Conservation (phyloP, 169 alveolate genomes). For the Babesia bovis region DNA sequence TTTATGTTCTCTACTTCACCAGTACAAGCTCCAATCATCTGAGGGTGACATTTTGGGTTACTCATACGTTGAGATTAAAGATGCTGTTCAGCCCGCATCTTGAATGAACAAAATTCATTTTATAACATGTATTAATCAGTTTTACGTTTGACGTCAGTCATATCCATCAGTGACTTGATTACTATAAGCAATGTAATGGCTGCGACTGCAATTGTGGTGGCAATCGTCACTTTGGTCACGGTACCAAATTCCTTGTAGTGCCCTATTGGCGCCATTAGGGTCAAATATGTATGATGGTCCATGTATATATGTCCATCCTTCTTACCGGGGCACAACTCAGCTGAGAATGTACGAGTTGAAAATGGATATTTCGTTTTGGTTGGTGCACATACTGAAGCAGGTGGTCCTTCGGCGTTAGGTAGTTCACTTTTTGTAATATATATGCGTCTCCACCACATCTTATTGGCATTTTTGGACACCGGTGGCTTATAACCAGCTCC, state of each 20-base stretch:
- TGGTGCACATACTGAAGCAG: constrained; percentile 36
- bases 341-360: constrained; percentile 28
- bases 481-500: constrained; percentile 2
- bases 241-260: constrained; percentile 6
- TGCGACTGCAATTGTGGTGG: constrained; percentile 6
- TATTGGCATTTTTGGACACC: neutral
- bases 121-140: constrained; percentile 27
- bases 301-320: constrained; percentile 1
- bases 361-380: constrained; percentile 37
- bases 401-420: neutral
- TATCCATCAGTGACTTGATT: constrained; percentile 6
- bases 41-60: constrained; percentile 44
- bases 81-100: neutral
- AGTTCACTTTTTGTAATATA: neutral
- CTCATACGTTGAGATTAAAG: constrained; percentile 7
- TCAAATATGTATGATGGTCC: constrained; percentile 39
- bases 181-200: constrained; percentile 23
- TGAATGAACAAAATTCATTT: neutral
- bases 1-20: constrained; percentile 47
- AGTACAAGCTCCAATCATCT: constrained; percentile 7
- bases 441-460: constrained; percentile 31
- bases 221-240: constrained; percentile 19
- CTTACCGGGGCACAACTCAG: constrained; percentile 19
- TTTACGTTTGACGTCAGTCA: constrained; percentile 31
- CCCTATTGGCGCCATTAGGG: constrained; percentile 49